Evolutionary conservation across 441 rosid genomes (phyloP).

Genomic region (Breynia disticha): DNA sequence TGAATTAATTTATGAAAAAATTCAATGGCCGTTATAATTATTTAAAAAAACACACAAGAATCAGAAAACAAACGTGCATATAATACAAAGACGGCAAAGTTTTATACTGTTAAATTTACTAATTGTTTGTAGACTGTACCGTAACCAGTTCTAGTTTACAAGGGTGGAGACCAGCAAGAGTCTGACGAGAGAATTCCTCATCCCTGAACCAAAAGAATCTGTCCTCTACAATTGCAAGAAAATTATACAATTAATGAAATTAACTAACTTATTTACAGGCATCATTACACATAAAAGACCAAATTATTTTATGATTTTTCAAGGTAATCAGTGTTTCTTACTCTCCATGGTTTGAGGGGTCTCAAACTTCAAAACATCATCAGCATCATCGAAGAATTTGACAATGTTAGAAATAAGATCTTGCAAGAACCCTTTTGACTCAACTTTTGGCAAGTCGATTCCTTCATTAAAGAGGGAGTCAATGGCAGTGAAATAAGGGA

Average conservation of each 20-base stretch:
- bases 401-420: slow-evolving; percentile 42
- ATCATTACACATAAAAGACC: slow-evolving; percentile 18
- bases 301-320: slow-evolving; percentile 20
- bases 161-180: slow-evolving; percentile 67
- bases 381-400: slow-evolving; percentile 31
- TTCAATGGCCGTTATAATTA: too few relatives aligned
- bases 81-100: too few relatives aligned
- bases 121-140: slow-evolving; percentile 16
- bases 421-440: slow-evolving; percentile 26
- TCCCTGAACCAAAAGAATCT: slow-evolving; percentile 51
- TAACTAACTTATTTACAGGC: too few relatives aligned
- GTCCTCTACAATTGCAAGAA: slow-evolving; percentile 39
- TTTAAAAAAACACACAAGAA: too few relatives aligned
- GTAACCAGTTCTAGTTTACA: slow-evolving; percentile 31
- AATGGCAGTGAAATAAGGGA: slow-evolving; percentile 43
- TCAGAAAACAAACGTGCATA: background rate
- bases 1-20: too few relatives aligned
- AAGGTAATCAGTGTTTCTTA: slow-evolving; percentile 12
- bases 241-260: slow-evolving; percentile 26
- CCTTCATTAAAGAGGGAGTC: slow-evolving; percentile 46
- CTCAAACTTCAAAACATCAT: slow-evolving; percentile 42
- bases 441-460: slow-evolving; percentile 26
- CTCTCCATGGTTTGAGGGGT: slow-evolving; percentile 39
- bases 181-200: slow-evolving; percentile 56
- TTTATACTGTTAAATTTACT: too few relatives aligned